Base-by-base conservation (phyloP, 192 early-diverging fungal genomes). In the Pilobolus umbonatus region DNA sequence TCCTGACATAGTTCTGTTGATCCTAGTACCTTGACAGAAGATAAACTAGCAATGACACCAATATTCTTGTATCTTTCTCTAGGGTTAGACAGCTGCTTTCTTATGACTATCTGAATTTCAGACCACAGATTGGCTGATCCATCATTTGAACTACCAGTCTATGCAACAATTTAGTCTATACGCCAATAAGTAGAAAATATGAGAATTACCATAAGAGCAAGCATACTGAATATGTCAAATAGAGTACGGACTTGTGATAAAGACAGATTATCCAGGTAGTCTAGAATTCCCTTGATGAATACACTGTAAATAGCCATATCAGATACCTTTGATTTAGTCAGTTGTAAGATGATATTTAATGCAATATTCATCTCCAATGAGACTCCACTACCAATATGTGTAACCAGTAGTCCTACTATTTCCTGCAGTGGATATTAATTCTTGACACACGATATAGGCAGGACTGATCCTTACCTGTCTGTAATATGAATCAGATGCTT, bases 81-180 rank as follows among this genome's bases (percentile, higher is more conserved):
- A 22, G 78, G 78, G 56, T 85, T 89, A 6, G 88, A 78, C n/a
- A 91, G 79, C 59, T 88, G 88, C 49, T 91, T 91, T 61, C 87
- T 73, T 53, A 89, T 78, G 29, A 84, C 71, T 40, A 88, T 89
- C 38, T 84, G 76, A 28, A 91, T 69, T 24, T 91, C 88, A n/a
- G 74, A 80, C 55, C 85, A 80, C 48, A 91, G 65, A 28, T 61
- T 51, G 28, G 47, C 29, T 19, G 36, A 35, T 21, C 65, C 39
- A 24, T 38, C 57, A 39, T 47, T 32, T 17, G 11, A 8, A 43
- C 42, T 51, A 31, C 49, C 45, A 59, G 32, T 50, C 35, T 50
- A 35, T 12, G 12, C 48, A 25, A 28, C 25, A 15, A 22, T 46
- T 46, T 24, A 46, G 8, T 11, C 9, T 46, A 5, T 22, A 5